These are phyloP conservation scores for Teratosphaeria zuluensis DNA, from an alignment of 2,329 filamentous ascomycete species.

Conservation along the genomic window DNA sequence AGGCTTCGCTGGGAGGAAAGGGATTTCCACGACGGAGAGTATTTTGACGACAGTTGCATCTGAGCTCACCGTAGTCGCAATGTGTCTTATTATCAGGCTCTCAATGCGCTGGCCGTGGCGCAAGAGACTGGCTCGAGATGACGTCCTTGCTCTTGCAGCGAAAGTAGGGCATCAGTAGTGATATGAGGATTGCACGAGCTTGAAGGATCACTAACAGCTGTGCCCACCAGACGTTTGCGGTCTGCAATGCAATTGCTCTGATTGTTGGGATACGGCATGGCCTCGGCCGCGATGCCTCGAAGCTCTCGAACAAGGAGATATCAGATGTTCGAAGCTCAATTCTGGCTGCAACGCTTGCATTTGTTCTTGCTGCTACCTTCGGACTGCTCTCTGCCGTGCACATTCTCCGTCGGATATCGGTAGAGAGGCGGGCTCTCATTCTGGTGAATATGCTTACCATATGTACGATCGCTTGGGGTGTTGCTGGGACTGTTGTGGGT, in stretches of 20 bases:
- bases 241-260: neutral
- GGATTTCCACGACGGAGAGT: neutral
- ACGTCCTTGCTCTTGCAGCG: neutral
- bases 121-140: neutral
- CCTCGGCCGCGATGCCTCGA: neutral
- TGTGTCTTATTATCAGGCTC: neutral
- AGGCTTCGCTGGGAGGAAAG: neutral
- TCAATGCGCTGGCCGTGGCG: constrained; percentile 1
- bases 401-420: neutral
- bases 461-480: neutral
- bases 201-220: neutral
- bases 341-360: neutral
- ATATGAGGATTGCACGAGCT: neutral
- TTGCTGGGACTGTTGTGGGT: neutral
- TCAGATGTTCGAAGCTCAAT: neutral
- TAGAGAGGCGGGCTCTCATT: neutral
- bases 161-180: neutral
- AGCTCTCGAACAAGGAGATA: neutral
- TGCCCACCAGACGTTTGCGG: neutral
- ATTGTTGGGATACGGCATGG: neutral
- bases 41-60: neutral
- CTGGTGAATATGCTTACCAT: neutral
- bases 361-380: neutral
- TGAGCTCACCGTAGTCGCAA: neutral
- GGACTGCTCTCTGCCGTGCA: neutral